Base-by-base conservation (phyloP, 495 filamentous ascomycete species). In the Letharia lupina region DNA sequence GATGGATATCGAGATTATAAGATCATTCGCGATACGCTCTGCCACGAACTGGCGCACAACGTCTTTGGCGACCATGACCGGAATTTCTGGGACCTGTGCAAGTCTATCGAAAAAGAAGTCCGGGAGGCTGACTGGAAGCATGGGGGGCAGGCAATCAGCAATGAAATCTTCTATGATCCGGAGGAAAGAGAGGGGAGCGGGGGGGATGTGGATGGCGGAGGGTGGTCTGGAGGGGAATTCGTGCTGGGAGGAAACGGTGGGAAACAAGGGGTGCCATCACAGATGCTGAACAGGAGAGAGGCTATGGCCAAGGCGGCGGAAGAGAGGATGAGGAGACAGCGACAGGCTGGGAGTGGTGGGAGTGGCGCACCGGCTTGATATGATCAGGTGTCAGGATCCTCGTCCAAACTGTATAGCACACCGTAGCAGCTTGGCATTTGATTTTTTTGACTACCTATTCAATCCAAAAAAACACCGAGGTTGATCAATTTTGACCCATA, bases 41-140 rank as follows among this genome's bases (percentile, higher is more conserved):
- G 93, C 72, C 94, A 98, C 74, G 94, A 98, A 81, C 79, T 98
- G 52, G 87, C 93, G 73, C 94, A 98, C 75, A 96, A 93, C 71
- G 91, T 95, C 13, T 87, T 86, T 72, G 82, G 87, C 0, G 83
- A 88, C 1, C 94, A 98, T 75, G 91, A 97, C 75, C 77, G 85
- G 18, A 75, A 87, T 16, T 98, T 98, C 73, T 98, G 93, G 93
- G 82, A 90, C 64, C 73, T 98, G 77, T 92, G 87, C 64, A 82
- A 84, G 68, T 79, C 87, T 80, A 91, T 98, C 73, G 94, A 97
- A 81, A 81, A 77, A 66, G 93, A 96, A 82, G 93, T 96, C 39
- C 89, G 88, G 62, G 74, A 70, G 65, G 86, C 79, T 57, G 94
- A 96, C 79, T 96, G 87, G 86, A 87, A 76, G 70, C 76, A 73